Evolutionary conservation across 305 asterid genomes (phyloP), one percentile per base, ranked within the genome.

Genomic region (Fraxinus nigra): DNA sequence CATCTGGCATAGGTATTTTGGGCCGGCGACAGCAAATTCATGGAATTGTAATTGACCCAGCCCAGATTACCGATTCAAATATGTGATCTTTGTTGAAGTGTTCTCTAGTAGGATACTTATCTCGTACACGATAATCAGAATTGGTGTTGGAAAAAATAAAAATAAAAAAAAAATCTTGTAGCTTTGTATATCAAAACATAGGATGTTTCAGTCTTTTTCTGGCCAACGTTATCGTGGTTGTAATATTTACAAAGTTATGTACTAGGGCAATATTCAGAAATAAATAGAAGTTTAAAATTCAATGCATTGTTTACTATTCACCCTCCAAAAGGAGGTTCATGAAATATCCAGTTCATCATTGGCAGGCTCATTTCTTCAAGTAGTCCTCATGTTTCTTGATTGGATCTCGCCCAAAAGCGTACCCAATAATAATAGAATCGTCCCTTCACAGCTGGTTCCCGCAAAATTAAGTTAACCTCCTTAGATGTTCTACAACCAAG

Each of bases 21-120:
- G 86, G 88, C 38, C 76, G 89, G 72, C 40, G 79, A 84, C 82
- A 63, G 83, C 79, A 83, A 78, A 43, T 85, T 80, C 88, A 54
- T 73, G 97, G 95, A 24, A 86, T 89, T 5, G 94, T 92, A 37
- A 92, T 93, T 40, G 92, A 92, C 79, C 90, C 97, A 79, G 89
- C 92, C 7, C 93, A 91, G 82, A 84, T 93, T 35, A 59, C 59
- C 13, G 85, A 81, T 72, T 87, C 90, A n/a, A 87, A 83, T 86
- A 81, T 78, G 72, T 81, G 72, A 43, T 79, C 79, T 51, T 51
- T 51, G 61, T 51, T 51, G 61, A 51, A 16, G 22, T 51, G 61
- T 51, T 51, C 61, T 51, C 61, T 14, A 14, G 61, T 51, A 46
- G 61, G 61, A 51, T 51, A 51, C 8, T 16, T 51, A 51, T 7